Evolutionary conservation across 108 stramenopile species (phyloP), one percentile per base, ranked within the genome.

Genomic region (Nitzschia inconspicua): DNA sequence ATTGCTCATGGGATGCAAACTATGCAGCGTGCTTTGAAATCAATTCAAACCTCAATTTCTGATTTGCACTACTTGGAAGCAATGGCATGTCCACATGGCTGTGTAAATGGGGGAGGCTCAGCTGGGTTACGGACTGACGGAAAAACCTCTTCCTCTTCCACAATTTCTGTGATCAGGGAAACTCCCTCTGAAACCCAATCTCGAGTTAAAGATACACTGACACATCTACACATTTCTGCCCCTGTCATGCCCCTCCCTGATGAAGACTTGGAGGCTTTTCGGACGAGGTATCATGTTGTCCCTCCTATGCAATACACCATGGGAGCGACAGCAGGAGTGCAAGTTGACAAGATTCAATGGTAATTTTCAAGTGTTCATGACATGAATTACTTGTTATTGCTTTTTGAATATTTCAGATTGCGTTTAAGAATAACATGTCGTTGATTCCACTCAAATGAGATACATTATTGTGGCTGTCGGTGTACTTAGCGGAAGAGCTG

Each of bases 1-100:
- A 84, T 83, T 44, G 96, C 96, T 19, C 95, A 96, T 65, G 98
- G 98, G 7, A 96, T 98, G 76, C 95, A 97, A 65, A 96, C 95
- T 40, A 85, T 98, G 46, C 97, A 99, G 73, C 73, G 86, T 4
- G 68, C 96, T 24, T 60, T 96, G 14, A 80, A 64, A 71, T 68
- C 34, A 54, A 35, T 75, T 23, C 82, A 48, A 43, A 62, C 32
- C 31, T 44, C 25, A 50, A 30, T 29, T 35, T 50, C 46, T 56
- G 19, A 40, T 26, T 85, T 78, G 56, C 83, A 97, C 57, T 95
- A 90, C 48, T 80, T 99, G 0, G 98, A 99, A 78, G 82, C 91
- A 19, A 97, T 99, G 97, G 98, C 98, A 35, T 99, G 98, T 66
- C 98, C 98, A 18, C 60, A 56, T 52, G 78, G 83, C 23, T 98